phyloP scores from a whole-genome alignment of 129 eudicot species.

The Arctium minus region DNA sequence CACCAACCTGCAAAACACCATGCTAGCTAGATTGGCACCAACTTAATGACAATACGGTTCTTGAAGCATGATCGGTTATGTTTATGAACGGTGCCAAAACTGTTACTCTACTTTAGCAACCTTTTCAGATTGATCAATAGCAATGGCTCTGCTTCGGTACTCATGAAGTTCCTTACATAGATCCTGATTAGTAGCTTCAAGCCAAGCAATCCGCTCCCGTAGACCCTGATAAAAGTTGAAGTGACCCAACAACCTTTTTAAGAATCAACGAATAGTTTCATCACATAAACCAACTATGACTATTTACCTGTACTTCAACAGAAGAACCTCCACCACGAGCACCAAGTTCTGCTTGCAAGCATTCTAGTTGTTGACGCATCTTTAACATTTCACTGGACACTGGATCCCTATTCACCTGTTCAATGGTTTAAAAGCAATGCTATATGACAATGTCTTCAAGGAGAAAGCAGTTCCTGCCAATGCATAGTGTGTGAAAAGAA shows the following conservation, averaged over 20 bases:
- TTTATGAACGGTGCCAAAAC: conserved; percentile 2
- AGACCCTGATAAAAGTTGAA: conserved; percentile 44
- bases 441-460: not conserved
- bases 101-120: conserved; percentile 37
- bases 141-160: conserved; percentile 52
- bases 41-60: not conserved
- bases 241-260: not conserved
- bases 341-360: conserved; percentile 97
- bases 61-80: not conserved
- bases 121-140: conserved; percentile 45
- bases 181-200: conserved; percentile 91
- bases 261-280: not conserved
- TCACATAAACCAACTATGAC: not conserved
- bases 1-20: conserved; percentile 47
- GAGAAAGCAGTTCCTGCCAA: conserved; percentile 3
- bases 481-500: not conserved
- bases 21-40: conserved; percentile 4
- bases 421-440: not conserved
- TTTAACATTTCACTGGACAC: conserved; percentile 92
- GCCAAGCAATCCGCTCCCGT: conserved; percentile 83
- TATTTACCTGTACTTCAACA: conserved; percentile 70
- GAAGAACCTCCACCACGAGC: conserved; percentile 89
- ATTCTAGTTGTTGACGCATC: conserved; percentile 96
- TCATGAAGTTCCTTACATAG: conserved; percentile 73
- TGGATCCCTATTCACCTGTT: conserved; percentile 94